Conservation (phyloP, 805 yeast species). For the Saturnispora dispora region DNA sequence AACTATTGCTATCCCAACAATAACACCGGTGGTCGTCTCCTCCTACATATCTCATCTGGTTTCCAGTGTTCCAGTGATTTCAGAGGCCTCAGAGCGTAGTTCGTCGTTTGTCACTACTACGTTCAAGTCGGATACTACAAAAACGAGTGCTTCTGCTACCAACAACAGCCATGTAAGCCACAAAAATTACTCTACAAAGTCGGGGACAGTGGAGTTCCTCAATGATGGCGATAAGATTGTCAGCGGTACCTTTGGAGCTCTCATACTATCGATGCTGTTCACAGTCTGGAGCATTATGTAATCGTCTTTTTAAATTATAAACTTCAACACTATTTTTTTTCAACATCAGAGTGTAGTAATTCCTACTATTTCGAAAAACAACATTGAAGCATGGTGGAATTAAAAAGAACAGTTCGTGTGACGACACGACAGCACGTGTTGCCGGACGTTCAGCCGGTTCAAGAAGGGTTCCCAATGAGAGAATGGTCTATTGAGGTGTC, state of each 20-base stretch:
- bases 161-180: not conserved
- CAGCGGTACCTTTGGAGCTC: not conserved
- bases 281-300: not conserved
- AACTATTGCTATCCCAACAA: not conserved
- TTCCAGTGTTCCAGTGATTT: not conserved
- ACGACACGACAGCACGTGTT: constrained; percentile 79
- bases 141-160: not conserved
- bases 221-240: not conserved
- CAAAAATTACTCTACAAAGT: not conserved
- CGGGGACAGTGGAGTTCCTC: not conserved
- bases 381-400: constrained; percentile 32
- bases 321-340: not conserved
- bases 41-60: not conserved
- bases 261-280: not conserved
- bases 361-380: not conserved
- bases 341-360: not conserved
- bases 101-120: not conserved
- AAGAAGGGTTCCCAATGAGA: constrained; percentile 89
- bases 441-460: constrained; percentile 74
- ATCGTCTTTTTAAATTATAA: not conserved
- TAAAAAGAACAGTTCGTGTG: constrained; percentile 79
- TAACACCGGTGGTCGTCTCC: not conserved
- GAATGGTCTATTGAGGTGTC: constrained; percentile 79
- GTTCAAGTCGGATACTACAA: not conserved
- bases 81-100: not conserved